Conservation (phyloP, 768 basidiomycete genomes). For the Strobilomyces confusus region DNA sequence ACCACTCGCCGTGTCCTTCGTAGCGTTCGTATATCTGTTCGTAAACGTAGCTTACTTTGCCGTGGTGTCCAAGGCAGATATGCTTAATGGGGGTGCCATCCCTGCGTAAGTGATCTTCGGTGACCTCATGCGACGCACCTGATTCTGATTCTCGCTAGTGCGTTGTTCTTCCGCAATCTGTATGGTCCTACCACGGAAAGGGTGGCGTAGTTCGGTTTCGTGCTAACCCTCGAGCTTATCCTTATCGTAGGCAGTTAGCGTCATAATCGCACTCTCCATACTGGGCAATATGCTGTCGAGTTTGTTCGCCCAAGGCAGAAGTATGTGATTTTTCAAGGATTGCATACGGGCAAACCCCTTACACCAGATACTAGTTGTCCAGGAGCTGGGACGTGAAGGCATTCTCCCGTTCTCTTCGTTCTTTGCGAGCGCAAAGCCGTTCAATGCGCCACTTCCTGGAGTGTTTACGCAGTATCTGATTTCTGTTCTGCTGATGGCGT, state of each 20-base stretch:
- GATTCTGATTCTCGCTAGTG: neutral
- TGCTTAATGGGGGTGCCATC: slow-evolving; percentile 58
- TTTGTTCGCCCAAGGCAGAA: slow-evolving; percentile 64
- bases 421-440: slow-evolving; percentile 70
- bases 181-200: neutral
- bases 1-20: slow-evolving; percentile 57
- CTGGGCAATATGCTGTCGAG: slow-evolving; percentile 62
- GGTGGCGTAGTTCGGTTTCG: neutral
- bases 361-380: slow-evolving; percentile 45
- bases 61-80: slow-evolving; percentile 67
- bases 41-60: slow-evolving; percentile 74
- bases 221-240: neutral
- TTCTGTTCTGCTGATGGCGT: slow-evolving; percentile 50
- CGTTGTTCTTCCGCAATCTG: neutral
- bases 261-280: slow-evolving; percentile 59
- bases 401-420: slow-evolving; percentile 61
- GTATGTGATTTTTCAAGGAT: slow-evolving; percentile 35
- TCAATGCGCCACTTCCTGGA: slow-evolving; percentile 60
- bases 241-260: slow-evolving; percentile 47
- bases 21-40: slow-evolving; percentile 57
- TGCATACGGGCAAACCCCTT: neutral
- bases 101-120: slow-evolving; percentile 10
- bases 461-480: slow-evolving; percentile 60
- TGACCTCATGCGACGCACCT: neutral
- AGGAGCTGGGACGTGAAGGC: slow-evolving; percentile 71